Percentiles rank a stretch among this genome's conserved stretches.
Conservation (phyloP, 257 asterid species). For the Solanum tacnaense region DNA sequence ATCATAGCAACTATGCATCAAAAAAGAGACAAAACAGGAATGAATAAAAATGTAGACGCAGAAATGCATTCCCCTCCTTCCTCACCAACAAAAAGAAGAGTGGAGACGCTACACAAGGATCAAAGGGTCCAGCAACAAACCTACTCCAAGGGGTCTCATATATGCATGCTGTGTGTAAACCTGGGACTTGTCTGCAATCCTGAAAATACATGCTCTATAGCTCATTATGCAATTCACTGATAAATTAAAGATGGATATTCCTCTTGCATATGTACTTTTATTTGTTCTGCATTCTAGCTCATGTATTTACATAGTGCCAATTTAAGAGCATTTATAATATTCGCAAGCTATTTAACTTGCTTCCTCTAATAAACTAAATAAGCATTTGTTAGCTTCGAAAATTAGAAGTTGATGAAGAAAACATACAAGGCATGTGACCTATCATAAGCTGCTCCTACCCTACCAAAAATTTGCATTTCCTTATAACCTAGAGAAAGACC, state of each 20-base stretch:
- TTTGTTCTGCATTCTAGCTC: background rate
- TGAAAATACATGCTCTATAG: constrained; percentile 18
- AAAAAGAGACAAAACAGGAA: constrained; percentile 1
- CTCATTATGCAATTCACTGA: background rate
- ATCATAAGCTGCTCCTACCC: background rate
- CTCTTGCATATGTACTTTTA: background rate
- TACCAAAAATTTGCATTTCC: background rate
- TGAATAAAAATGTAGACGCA: background rate
- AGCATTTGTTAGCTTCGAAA: background rate
- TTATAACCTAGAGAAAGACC: background rate
- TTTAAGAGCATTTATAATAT: background rate
- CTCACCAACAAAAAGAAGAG: background rate
- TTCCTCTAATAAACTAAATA: background rate
- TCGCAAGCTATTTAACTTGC: background rate
- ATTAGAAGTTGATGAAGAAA: background rate
- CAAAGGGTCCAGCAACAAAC: constrained; percentile 34
- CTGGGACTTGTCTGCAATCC: constrained; percentile 99
- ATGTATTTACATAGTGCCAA: background rate
- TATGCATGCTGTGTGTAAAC: constrained; percentile 99
- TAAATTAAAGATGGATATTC: background rate
- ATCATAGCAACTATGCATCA: constrained; percentile 72
- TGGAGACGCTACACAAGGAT: background rate
- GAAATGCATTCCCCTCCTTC: background rate
- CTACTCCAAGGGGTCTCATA: constrained; percentile 99
- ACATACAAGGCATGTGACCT: background rate